Percentiles rank a stretch among this genome's conserved stretches.
Evolutionary conservation across 2,329 filamentous ascomycete genomes (phyloP).

Genomic region (Waltergamsia citrina): DNA sequence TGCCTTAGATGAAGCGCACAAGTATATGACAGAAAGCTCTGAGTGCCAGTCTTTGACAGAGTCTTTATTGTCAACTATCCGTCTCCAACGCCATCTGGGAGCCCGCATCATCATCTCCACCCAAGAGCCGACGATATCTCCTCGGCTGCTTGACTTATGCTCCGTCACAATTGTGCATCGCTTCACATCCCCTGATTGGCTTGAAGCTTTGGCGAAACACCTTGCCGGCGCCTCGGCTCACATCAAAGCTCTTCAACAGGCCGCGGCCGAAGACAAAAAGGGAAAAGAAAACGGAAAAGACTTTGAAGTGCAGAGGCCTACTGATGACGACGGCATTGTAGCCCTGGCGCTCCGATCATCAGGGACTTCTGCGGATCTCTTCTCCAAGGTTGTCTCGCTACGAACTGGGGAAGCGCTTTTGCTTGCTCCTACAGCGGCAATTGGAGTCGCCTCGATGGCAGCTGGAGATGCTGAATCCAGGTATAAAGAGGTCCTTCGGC

Average conservation of each 20-base stretch:
- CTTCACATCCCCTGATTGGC: slow-evolving; percentile 60
- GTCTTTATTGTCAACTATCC: slow-evolving; percentile 51
- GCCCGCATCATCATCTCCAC: slow-evolving; percentile 63
- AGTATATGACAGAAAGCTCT: slow-evolving; percentile 52
- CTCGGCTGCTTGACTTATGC: slow-evolving; percentile 60
- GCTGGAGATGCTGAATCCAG: not conserved
- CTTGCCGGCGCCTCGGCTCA: slow-evolving; percentile 29
- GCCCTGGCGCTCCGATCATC: not conserved
- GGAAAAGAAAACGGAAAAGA: no score
- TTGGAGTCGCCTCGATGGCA: slow-evolving; percentile 9
- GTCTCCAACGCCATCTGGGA: slow-evolving; percentile 61
- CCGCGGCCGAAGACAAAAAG: no score
- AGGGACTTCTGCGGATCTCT: slow-evolving; percentile 17
- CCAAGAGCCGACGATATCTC: slow-evolving; percentile 66
- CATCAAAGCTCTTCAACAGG: no score
- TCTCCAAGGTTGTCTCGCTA: slow-evolving; percentile 30
- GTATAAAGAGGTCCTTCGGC: slow-evolving; percentile 2
- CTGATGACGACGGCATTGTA: no score
- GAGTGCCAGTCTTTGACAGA: slow-evolving; percentile 52
- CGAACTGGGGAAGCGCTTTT: slow-evolving; percentile 34
- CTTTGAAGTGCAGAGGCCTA: no score
- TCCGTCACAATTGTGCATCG: slow-evolving; percentile 64
- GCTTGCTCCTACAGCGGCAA: slow-evolving; percentile 33
- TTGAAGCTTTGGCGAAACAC: slow-evolving; percentile 29
- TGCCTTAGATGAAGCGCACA: slow-evolving; percentile 71